These are phyloP conservation scores for Boletus tomentosulus DNA, from an alignment of 768 basidiomycete genomes.

Conservation along the genomic window DNA sequence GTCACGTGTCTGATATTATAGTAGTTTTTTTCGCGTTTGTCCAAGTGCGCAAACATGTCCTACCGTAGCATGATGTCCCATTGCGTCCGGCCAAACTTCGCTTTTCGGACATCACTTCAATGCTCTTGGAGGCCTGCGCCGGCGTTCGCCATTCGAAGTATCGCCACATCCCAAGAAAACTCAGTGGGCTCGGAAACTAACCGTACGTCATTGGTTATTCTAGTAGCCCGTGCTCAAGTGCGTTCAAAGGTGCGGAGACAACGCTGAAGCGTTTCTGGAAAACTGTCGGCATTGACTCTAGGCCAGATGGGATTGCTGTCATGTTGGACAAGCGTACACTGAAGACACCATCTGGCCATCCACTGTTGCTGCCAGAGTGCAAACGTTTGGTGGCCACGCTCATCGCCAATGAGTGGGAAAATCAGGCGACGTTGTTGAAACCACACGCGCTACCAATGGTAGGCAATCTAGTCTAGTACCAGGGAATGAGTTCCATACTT, in stretches of 20 bases:
- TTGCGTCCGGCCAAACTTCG: constrained; percentile 3
- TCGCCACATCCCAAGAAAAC: constrained; percentile 32
- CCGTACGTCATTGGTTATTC: constrained; percentile 38
- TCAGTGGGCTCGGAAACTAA: constrained; percentile 58
- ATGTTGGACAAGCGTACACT: constrained; percentile 81
- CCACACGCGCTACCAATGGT: constrained; percentile 92
- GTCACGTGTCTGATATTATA: constrained; percentile 22
- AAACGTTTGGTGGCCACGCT: constrained; percentile 75
- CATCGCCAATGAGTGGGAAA: constrained; percentile 96
- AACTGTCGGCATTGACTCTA: constrained; percentile 69
- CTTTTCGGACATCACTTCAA: background rate
- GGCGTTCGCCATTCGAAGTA: constrained; percentile 2
- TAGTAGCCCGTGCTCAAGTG: background rate
- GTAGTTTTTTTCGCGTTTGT: background rate
- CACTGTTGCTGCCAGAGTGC: constrained; percentile 62
- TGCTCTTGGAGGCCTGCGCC: background rate
- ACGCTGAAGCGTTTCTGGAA: constrained; percentile 94
- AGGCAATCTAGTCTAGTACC: constrained; percentile 14
- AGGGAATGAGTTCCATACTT: constrained; percentile 5
- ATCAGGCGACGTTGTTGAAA: constrained; percentile 80
- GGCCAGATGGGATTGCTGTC: constrained; percentile 50
- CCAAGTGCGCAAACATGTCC: constrained; percentile 2
- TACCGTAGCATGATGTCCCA: constrained; percentile 5
- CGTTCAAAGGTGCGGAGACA: constrained; percentile 69
- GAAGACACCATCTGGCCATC: constrained; percentile 85